Percentiles rank a stretch among this genome's conserved stretches.
These are phyloP conservation scores for Zymoseptoria crescenta DNA, from an alignment of 2,329 filamentous ascomycete genomes.

Conservation along the genomic window DNA sequence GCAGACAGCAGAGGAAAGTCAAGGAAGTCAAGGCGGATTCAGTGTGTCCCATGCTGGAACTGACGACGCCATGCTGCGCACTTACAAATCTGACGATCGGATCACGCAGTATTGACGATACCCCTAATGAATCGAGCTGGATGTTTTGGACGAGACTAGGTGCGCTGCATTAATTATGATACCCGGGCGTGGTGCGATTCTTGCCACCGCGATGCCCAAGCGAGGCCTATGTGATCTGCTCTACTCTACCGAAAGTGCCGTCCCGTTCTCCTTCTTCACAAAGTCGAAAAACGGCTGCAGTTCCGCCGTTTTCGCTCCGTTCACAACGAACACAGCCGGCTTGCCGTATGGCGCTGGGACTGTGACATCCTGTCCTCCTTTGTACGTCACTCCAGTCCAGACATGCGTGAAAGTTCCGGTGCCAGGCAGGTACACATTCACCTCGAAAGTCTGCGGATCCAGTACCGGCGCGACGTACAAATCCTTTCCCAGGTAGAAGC, in stretches of 20 bases:
- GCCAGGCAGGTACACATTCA: conserved; percentile 22
- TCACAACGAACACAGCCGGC: conserved; percentile 24
- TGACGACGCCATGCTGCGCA: background rate
- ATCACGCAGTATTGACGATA: background rate
- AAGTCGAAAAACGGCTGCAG: conserved; percentile 23
- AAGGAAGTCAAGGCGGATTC: background rate
- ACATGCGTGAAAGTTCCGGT: conserved; percentile 21
- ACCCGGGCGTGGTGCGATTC: background rate
- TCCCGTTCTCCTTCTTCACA: conserved; percentile 22
- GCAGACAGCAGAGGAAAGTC: background rate
- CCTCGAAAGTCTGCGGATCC: conserved; percentile 17
- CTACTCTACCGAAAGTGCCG: conserved; percentile 9
- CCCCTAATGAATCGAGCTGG: background rate
- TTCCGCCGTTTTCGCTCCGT: conserved; percentile 16
- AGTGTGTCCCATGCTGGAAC: background rate
- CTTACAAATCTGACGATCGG: background rate
- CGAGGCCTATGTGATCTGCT: background rate
- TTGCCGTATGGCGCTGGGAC: conserved; percentile 24
- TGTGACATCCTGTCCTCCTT: conserved; percentile 18
- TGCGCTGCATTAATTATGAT: background rate
- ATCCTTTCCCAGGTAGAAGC: conserved; percentile 23
- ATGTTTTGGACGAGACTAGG: background rate
- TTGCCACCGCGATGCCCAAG: background rate
- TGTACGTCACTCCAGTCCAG: conserved; percentile 20
- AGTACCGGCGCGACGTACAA: conserved; percentile 26